A percentile compares a stretch with the other conserved stretches of the same genome.
Evolutionary conservation across 2,329 filamentous ascomycete genomes (phyloP).

Genomic region (Pseudocercospora crystallina): DNA sequence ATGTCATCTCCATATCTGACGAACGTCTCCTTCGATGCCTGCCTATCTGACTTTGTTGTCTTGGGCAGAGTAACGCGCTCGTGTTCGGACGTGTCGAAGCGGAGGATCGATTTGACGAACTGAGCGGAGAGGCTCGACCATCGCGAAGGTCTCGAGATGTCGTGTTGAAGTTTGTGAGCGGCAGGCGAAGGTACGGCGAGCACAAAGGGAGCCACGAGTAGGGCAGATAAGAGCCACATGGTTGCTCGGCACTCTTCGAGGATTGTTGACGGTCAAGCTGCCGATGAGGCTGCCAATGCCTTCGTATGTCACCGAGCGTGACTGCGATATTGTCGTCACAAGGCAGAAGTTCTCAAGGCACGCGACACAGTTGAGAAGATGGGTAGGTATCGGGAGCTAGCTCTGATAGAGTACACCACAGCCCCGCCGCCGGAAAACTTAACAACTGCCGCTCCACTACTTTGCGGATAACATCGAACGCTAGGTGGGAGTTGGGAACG

Average conservation of each 20-base stretch:
- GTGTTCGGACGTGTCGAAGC: slow-evolving; percentile 6
- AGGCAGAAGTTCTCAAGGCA: too few relatives aligned
- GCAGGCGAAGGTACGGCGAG: slow-evolving; percentile 18
- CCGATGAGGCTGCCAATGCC: too few relatives aligned
- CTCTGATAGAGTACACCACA: too few relatives aligned
- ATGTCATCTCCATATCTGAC: slow-evolving; percentile 71
- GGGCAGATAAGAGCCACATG: slow-evolving; percentile 7
- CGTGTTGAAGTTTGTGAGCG: slow-evolving; percentile 9
- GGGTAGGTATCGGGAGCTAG: too few relatives aligned
- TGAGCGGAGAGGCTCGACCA: slow-evolving; percentile 16
- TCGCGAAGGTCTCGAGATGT: slow-evolving; percentile 11
- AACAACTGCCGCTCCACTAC: too few relatives aligned
- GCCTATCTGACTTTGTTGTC: not conserved
- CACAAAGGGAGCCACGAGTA: slow-evolving; percentile 18
- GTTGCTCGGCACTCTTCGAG: not conserved
- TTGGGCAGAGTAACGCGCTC: slow-evolving; percentile 3
- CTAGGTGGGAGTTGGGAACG: too few relatives aligned
- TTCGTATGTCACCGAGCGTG: too few relatives aligned
- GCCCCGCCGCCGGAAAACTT: too few relatives aligned
- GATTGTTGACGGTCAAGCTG: not conserved
- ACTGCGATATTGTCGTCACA: too few relatives aligned
- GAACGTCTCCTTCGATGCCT: slow-evolving; percentile 25
- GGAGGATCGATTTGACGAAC: slow-evolving; percentile 17
- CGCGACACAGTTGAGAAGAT: too few relatives aligned
- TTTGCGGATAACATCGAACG: too few relatives aligned